These are phyloP conservation scores for Citrus australasica DNA, from an alignment of 345 rosid species.

Conservation along the genomic window DNA sequence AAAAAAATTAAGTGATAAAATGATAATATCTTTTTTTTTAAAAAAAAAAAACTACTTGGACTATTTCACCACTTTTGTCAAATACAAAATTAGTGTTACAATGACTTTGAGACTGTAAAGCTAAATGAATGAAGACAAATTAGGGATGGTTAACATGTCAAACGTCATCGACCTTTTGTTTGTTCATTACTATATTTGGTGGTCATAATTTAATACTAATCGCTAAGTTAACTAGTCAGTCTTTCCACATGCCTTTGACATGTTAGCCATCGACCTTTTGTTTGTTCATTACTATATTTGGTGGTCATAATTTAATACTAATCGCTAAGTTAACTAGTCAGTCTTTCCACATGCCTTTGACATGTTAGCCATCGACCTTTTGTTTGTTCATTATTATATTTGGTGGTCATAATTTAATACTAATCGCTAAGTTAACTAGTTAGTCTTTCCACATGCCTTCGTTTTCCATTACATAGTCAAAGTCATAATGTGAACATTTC, in stretches of 20 bases:
- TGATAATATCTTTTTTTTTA: no score
- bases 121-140: background rate
- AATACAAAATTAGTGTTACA: background rate
- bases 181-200: no score
- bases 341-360: no score
- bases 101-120: background rate
- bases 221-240: no score
- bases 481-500: background rate
- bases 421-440: background rate
- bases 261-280: no score
- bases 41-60: background rate
- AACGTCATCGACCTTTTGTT: no score
- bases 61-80: background rate
- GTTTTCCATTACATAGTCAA: background rate
- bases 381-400: background rate
- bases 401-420: background rate
- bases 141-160: background rate
- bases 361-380: background rate
- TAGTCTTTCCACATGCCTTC: background rate
- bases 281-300: no score
- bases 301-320: no score
- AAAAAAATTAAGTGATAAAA: no score
- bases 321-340: no score
- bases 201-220: no score
- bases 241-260: no score